Conservation (phyloP, 768 basidiomycete species). For the Leccinum longicurvipes region DNA sequence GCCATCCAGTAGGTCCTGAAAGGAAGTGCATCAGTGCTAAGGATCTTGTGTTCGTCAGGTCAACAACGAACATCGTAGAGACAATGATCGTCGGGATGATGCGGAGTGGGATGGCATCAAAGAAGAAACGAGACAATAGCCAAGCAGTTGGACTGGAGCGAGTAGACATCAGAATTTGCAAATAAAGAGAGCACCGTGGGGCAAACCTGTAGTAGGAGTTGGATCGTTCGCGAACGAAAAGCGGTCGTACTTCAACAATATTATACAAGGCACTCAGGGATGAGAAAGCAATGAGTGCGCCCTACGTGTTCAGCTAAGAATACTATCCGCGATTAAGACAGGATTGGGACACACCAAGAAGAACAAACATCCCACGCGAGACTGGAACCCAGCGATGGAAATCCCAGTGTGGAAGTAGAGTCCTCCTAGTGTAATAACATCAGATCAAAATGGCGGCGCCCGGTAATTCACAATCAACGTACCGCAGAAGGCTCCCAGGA, state of each 20-base stretch:
- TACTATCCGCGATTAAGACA: neutral
- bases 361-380: constrained; percentile 90
- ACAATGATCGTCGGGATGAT: constrained; percentile 88
- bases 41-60: neutral
- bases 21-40: constrained; percentile 5
- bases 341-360: constrained; percentile 59
- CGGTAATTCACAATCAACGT: constrained; percentile 15
- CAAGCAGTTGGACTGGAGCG: constrained; percentile 77
- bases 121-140: constrained; percentile 83
- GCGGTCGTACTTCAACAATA: constrained; percentile 73
- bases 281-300: constrained; percentile 88
- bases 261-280: constrained; percentile 89
- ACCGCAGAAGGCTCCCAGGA: constrained; percentile 88
- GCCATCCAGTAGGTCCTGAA: constrained; percentile 92
- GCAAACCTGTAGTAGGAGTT: constrained; percentile 78
- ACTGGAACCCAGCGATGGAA: constrained; percentile 91
- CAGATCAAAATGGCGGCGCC: neutral
- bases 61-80: constrained; percentile 63
- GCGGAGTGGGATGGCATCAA: constrained; percentile 87
- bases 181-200: neutral
- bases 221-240: constrained; percentile 90
- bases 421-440: constrained; percentile 50
- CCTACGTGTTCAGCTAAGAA: constrained; percentile 41
- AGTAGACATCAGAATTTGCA: neutral
- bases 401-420: constrained; percentile 78